Conservation (phyloP, 345 rosid genomes). For the Populus simonii region DNA sequence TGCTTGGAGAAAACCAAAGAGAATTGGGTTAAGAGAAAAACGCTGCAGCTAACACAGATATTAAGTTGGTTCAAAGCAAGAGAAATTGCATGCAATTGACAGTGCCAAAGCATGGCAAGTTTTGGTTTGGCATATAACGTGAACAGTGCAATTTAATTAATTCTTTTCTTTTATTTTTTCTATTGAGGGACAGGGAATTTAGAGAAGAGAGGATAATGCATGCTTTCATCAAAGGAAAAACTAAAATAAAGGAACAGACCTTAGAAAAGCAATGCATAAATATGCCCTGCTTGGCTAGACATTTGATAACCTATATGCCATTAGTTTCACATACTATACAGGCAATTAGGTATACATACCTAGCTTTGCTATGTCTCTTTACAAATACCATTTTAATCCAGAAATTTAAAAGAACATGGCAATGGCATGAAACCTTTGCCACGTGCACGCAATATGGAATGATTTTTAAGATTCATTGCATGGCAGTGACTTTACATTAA, state of each 20-base stretch:
- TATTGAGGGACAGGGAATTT: not conserved
- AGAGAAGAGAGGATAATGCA: not conserved
- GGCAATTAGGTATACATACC: not conserved
- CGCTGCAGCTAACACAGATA: not conserved
- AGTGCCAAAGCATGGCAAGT: not conserved
- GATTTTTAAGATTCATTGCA: not conserved
- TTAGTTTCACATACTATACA: not conserved
- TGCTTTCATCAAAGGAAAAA: not conserved
- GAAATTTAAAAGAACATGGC: not conserved
- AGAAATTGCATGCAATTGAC: not conserved
- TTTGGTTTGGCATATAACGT: not conserved
- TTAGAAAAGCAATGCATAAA: not conserved
- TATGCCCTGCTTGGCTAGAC: not conserved
- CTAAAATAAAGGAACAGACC: not conserved
- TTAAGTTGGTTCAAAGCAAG: not conserved
- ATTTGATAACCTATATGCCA: not conserved
- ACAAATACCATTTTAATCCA: not conserved
- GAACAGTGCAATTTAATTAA: not conserved
- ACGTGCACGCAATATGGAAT: not conserved
- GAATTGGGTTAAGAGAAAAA: not conserved
- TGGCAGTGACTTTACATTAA: not conserved
- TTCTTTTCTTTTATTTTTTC: not conserved
- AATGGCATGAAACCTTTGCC: not conserved
- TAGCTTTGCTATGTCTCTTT: not conserved
- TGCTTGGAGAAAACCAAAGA: constrained; percentile 33